Evolutionary conservation across 139 green algal genomes (phyloP), one percentile per base, ranked within the genome.

Genomic region (Yamagishiella unicocca): DNA sequence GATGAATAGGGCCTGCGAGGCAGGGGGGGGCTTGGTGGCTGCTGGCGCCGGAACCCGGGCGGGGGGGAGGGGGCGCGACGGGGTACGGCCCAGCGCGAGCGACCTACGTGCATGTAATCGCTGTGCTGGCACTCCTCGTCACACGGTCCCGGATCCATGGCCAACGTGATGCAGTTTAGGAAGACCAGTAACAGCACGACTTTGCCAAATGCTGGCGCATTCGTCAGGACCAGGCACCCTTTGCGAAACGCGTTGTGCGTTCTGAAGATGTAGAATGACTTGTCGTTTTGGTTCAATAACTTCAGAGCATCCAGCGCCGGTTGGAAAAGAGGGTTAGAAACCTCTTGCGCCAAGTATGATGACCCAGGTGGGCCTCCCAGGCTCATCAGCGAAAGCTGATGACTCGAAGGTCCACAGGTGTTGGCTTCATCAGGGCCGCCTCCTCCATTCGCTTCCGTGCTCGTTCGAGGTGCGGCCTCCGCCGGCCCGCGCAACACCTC

Each of bases 91-190:
- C 61, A 70, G 61, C 25, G 14, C 25, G 9, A 9, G 9, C 14
- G 24, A 70, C 61, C 25, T 27, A 31, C 61, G 25, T 10, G 21
- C 42, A 79, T 55, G 71, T 79, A 55, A 24, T 79, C 8, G 22
- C 71, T 40, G 29, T 40, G 25, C 71, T 61, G 71, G 6, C 40
- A 55, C 71, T 33, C 40, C 17, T 37, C 71, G 29, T 38, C 10
- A 42, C 71, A 79, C 1, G 71, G 71, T 7, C 66, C 66, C 5
- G 71, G 71, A 10, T 79, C 40, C 27, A 79, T 79, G 31, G 71
- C 71, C 71, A 79, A 38, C 40, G 42, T 93, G 89, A 93, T 89
- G 53, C 71, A 67, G 14, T 43, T 75, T 19, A 85, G 89, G 74
- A 93, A 92, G 35, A 92, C 71, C 4, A 79, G 71, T 4, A 79